Conservation (phyloP, 805 yeast species). For the Barnettozyma sucrosica region DNA sequence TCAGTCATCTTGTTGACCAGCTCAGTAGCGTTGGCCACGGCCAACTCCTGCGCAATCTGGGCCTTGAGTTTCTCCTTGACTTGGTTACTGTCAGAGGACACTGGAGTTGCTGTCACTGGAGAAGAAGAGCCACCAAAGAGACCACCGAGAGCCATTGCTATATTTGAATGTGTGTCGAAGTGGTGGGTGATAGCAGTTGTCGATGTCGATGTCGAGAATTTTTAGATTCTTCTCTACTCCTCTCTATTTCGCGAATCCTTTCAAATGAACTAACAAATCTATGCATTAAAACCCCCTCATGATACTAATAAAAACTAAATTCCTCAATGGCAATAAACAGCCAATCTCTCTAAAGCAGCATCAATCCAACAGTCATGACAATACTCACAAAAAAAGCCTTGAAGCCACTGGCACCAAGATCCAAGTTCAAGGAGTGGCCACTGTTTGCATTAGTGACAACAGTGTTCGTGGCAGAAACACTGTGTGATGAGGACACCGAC, state of each 20-base stretch:
- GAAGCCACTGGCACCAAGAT: slow-evolving; percentile 9
- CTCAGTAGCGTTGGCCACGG: slow-evolving; percentile 87
- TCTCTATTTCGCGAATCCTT: neutral
- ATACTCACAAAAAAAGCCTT: slow-evolving; percentile 9
- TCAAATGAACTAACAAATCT: no score
- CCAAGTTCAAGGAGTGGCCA: slow-evolving; percentile 2
- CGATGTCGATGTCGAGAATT: neutral
- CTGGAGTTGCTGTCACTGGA: slow-evolving; percentile 22
- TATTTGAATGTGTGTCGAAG: neutral
- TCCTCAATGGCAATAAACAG: no score
- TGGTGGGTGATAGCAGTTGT: no score
- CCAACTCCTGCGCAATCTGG: slow-evolving; percentile 76
- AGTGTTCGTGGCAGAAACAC: slow-evolving; percentile 16
- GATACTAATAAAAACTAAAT: neutral
- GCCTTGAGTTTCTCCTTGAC: slow-evolving; percentile 59
- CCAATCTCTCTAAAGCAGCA: neutral
- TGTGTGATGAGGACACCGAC: slow-evolving; percentile 11
- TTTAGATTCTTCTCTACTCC: no score
- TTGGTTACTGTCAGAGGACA: slow-evolving; percentile 27
- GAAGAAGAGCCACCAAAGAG: slow-evolving; percentile 27
- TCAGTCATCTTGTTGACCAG: slow-evolving; percentile 79
- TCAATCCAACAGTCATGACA: slow-evolving; percentile 5
- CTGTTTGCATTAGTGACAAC: slow-evolving; percentile 11
- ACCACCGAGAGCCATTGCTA: slow-evolving; percentile 22
- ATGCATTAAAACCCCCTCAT: neutral